A percentile compares a stretch with the other conserved stretches of the same genome.
Evolutionary conservation across 169 alveolate genomes (phyloP).

Genomic region (Plasmodium fragile): DNA sequence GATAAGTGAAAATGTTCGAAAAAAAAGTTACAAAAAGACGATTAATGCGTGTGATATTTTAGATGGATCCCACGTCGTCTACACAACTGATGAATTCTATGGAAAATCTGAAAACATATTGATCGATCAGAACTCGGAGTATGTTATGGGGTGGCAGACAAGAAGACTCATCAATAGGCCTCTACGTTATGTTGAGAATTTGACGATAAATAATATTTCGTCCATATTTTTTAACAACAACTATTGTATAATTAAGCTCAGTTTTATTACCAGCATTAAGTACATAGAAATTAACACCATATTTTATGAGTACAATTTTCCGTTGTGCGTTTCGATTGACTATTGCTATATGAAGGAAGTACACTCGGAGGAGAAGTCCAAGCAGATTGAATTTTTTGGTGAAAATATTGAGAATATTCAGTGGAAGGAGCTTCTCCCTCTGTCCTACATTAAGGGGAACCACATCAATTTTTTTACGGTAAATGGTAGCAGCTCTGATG

Average conservation of each 20-base stretch:
- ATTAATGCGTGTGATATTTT: slow-evolving; percentile 63
- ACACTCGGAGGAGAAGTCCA: slow-evolving; percentile 58
- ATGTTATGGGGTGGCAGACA: slow-evolving; percentile 77
- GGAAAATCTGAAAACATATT: slow-evolving; percentile 74
- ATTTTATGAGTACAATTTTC: slow-evolving; percentile 75
- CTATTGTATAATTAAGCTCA: slow-evolving; percentile 73
- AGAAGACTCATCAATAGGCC: slow-evolving; percentile 72
- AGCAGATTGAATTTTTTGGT: slow-evolving; percentile 53
- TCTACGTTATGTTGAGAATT: slow-evolving; percentile 68
- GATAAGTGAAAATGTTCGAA: slow-evolving; percentile 45
- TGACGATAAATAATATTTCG: slow-evolving; percentile 48
- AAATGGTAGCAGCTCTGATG: neutral
- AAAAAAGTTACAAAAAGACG: slow-evolving; percentile 64
- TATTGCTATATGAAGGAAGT: slow-evolving; percentile 52
- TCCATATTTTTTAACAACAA: slow-evolving; percentile 61
- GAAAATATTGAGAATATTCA: slow-evolving; percentile 60
- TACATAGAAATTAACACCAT: slow-evolving; percentile 75
- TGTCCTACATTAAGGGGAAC: slow-evolving; percentile 75
- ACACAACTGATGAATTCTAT: slow-evolving; percentile 75
- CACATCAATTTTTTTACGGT: slow-evolving; percentile 68
- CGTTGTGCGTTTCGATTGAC: slow-evolving; percentile 70
- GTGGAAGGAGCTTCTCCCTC: slow-evolving; percentile 65
- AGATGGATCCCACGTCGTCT: slow-evolving; percentile 72
- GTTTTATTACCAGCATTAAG: slow-evolving; percentile 60
- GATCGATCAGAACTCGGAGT: slow-evolving; percentile 49